These are phyloP conservation scores for Xylaria sp. DNA, from an alignment of 2,329 filamentous ascomycete genomes.

Conservation along the genomic window DNA sequence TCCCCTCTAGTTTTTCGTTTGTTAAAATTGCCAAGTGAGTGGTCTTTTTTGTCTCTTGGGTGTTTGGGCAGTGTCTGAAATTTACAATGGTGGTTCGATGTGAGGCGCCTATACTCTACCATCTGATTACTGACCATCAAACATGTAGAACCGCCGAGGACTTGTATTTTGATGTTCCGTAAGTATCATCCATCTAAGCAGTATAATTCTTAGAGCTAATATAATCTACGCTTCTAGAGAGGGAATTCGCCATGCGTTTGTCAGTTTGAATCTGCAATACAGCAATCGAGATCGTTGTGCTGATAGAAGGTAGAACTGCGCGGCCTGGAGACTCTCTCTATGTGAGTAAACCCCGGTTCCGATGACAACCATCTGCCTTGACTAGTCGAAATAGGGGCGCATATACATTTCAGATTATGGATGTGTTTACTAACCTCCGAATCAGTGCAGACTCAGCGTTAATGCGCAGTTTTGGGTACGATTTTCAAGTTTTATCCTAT, in stretches of 20 bases:
- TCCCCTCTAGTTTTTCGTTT: slow-evolving; percentile 92
- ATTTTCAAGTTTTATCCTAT: background rate
- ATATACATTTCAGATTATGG: background rate
- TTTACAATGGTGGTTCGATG: slow-evolving; percentile 47
- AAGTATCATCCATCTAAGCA: slow-evolving; percentile 72
- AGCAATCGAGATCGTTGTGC: background rate
- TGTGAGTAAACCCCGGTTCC: slow-evolving; percentile 38
- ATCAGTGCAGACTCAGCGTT: slow-evolving; percentile 78
- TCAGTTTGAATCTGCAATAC: slow-evolving; percentile 14
- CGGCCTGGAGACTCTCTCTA: slow-evolving; percentile 89
- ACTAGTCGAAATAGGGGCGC: background rate
- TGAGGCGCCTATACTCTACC: background rate
- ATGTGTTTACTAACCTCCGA: slow-evolving; percentile 19
- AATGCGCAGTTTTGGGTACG: slow-evolving; percentile 91
- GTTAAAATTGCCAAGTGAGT: slow-evolving; percentile 70
- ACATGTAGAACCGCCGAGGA: slow-evolving; percentile 72
- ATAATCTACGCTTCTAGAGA: slow-evolving; percentile 18
- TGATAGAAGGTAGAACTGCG: slow-evolving; percentile 65
- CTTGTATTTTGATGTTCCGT: slow-evolving; percentile 95
- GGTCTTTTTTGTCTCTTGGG: background rate
- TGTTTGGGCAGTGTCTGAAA: background rate
- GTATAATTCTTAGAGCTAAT: background rate
- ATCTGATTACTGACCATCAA: slow-evolving; percentile 14
- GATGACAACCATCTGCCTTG: background rate
- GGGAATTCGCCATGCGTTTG: slow-evolving; percentile 37